Percentiles rank a stretch among this genome's conserved stretches.
phyloP scores from a whole-genome alignment of 73 alveolate genomes.

The Uronychia setigera region DNA sequence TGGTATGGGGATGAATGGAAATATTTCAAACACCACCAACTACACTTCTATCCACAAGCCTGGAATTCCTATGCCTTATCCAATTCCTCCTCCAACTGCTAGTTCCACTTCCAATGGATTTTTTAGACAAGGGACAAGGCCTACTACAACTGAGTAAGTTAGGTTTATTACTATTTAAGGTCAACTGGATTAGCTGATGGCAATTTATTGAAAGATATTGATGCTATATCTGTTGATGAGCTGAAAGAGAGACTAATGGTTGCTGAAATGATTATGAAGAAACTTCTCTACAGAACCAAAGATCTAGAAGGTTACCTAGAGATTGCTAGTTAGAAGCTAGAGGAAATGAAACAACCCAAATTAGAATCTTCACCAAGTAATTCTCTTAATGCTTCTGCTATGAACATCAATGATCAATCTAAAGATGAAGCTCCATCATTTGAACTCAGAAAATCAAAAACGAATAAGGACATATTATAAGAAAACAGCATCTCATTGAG shows the following conservation, averaged over 20 bases:
- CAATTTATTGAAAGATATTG: conserved; percentile 26
- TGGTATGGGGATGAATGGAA: too few species aligned
- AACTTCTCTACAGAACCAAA: conserved; percentile 49
- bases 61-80: too few species aligned
- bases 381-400: too few species aligned
- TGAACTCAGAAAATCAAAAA: background rate
- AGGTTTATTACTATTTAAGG: too few species aligned
- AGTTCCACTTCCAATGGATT: too few species aligned
- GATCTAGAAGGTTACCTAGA: conserved; percentile 43
- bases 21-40: too few species aligned
- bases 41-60: too few species aligned
- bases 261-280: conserved; percentile 66
- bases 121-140: too few species aligned
- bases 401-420: background rate
- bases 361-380: too few species aligned
- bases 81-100: too few species aligned
- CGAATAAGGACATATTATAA: background rate
- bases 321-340: conserved; percentile 4
- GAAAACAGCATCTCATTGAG: background rate
- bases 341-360: conserved; percentile 19
- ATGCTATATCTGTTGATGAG: conserved; percentile 45
- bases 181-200: conserved; percentile 27
- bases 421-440: background rate
- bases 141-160: too few species aligned
- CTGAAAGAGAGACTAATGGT: conserved; percentile 61